These are phyloP conservation scores for Hygrophorus pudorinus DNA, from an alignment of 768 basidiomycete species.

Conservation along the genomic window DNA sequence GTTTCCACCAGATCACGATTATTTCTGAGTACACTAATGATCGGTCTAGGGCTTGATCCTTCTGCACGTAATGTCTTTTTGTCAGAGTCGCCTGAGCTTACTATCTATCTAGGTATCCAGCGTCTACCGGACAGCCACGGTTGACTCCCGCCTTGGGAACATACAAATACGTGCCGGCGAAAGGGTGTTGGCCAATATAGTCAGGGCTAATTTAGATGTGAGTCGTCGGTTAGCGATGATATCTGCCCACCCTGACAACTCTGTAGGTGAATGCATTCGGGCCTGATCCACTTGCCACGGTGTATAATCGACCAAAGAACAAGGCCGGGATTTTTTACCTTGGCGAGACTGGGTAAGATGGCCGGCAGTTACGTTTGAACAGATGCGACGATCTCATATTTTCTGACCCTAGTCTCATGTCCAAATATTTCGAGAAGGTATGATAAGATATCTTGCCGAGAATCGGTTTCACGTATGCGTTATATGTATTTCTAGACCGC, in stretches of 20 bases:
- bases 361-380: neutral
- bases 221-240: conserved; percentile 9
- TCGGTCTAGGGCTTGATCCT: conserved; percentile 21
- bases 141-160: conserved; percentile 17
- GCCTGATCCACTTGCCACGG: conserved; percentile 11
- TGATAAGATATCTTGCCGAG: neutral
- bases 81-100: conserved; percentile 2
- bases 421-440: conserved; percentile 32
- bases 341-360: conserved; percentile 20
- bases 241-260: neutral
- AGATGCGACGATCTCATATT: conserved; percentile 1
- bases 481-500: conserved; percentile 24
- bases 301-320: conserved; percentile 15
- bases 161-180: conserved; percentile 20
- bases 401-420: conserved; percentile 19
- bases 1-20: neutral
- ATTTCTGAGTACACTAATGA: neutral
- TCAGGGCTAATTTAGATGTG: conserved; percentile 32
- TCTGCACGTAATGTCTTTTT: conserved; percentile 15
- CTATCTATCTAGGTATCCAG: conserved; percentile 24
- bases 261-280: conserved; percentile 17
- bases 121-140: conserved; percentile 28
- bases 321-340: conserved; percentile 22
- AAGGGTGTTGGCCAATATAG: conserved; percentile 25
- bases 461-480: neutral